phyloP scores from a whole-genome alignment of 441 rosid species.

The Brassica balearica region DNA sequence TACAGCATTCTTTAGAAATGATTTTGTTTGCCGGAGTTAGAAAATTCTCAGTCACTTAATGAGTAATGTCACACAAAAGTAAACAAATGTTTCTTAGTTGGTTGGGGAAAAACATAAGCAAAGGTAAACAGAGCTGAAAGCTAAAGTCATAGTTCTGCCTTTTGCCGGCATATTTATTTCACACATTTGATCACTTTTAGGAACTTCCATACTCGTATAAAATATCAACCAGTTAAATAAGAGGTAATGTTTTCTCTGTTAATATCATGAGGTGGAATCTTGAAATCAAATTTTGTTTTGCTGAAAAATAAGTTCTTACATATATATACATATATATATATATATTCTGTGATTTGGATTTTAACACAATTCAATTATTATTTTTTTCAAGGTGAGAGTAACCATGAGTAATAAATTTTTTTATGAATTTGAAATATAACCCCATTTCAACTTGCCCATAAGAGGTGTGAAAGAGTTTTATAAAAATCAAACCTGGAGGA shows the following conservation, averaged over 20 bases:
- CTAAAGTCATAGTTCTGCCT: slow-evolving; percentile 24
- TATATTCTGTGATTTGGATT: too few relatives aligned
- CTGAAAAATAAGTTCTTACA: background rate
- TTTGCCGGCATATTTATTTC: slow-evolving; percentile 32
- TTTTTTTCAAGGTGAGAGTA: too few relatives aligned
- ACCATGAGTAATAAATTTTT: too few relatives aligned
- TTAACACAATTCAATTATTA: too few relatives aligned
- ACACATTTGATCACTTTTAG: slow-evolving; percentile 22
- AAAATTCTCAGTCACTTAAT: slow-evolving; percentile 9
- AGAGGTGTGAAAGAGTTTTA: background rate
- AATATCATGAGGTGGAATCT: slow-evolving; percentile 2
- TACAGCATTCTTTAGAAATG: slow-evolving; percentile 23
- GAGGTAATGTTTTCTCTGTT: background rate
- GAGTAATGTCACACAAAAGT: slow-evolving; percentile 19
- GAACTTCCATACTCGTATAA: background rate
- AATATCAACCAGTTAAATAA: slow-evolving; percentile 8
- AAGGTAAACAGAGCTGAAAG: slow-evolving; percentile 2
- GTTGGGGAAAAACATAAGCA: slow-evolving; percentile 30
- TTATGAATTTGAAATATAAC: too few relatives aligned
- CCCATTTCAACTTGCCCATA: too few relatives aligned
- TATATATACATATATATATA: too few relatives aligned
- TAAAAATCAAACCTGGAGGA: background rate
- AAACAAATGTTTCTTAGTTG: slow-evolving; percentile 23
- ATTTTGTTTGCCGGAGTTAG: slow-evolving; percentile 32
- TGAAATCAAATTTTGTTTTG: background rate